Evolutionary conservation across 495 filamentous ascomycete genomes (phyloP).

Genomic region (Astrocystis sublimbata): DNA sequence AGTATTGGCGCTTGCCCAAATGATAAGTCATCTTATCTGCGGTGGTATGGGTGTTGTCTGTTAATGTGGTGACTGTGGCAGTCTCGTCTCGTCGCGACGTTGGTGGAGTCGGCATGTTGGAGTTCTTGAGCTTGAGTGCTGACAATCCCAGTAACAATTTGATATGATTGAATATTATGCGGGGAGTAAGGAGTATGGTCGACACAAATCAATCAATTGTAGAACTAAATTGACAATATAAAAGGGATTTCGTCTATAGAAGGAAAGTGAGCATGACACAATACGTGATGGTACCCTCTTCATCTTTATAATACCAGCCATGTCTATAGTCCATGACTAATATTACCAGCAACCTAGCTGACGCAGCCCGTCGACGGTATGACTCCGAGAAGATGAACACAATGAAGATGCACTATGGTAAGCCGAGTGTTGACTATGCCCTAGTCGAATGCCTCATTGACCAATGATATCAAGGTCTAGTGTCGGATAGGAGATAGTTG

Average conservation of each 20-base stretch:
- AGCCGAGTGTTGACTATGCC: constrained; percentile 7
- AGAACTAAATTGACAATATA: not conserved
- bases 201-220: not conserved
- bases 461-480: not conserved
- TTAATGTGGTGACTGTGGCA: constrained; percentile 7
- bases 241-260: not conserved
- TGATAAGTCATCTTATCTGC: not conserved
- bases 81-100: not conserved
- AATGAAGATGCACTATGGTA: not conserved
- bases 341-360: not conserved
- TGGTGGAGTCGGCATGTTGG: constrained; percentile 8
- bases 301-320: not conserved
- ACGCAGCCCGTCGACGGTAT: not conserved
- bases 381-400: constrained; percentile 4
- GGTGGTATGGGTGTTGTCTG: not conserved
- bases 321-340: not conserved
- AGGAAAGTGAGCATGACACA: not conserved
- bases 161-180: not conserved
- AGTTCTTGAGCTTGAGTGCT: not conserved
- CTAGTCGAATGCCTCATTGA: not conserved
- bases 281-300: not conserved
- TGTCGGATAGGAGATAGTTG: not conserved
- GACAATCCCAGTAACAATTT: not conserved
- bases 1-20: not conserved
- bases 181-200: not conserved